These are phyloP conservation scores for Dacryopinax primogenitus DNA, from an alignment of 768 basidiomycete species.

Conservation along the genomic window DNA sequence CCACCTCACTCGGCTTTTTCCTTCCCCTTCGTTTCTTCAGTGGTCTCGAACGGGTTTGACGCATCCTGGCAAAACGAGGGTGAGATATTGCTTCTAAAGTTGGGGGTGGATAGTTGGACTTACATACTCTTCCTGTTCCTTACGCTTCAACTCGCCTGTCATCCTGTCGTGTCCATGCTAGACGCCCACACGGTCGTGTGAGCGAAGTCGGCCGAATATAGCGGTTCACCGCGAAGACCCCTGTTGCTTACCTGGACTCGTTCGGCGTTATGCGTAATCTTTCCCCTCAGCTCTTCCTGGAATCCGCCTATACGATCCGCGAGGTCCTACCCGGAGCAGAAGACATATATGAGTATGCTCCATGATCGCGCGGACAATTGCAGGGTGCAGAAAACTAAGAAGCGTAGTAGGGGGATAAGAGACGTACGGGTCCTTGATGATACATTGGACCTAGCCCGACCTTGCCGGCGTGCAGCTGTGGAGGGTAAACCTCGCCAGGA, in stretches of 20 bases:
- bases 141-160: slow-evolving; percentile 33
- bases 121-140: slow-evolving; percentile 22
- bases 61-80: neutral
- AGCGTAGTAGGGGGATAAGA: neutral
- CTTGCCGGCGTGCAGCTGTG: slow-evolving; percentile 34
- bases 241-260: slow-evolving; percentile 23
- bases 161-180: slow-evolving; percentile 31
- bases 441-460: slow-evolving; percentile 25
- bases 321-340: slow-evolving; percentile 18
- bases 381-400: neutral
- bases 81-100: neutral
- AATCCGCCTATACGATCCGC: slow-evolving; percentile 31
- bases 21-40: neutral
- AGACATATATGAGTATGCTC: neutral
- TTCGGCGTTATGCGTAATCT: slow-evolving; percentile 29
- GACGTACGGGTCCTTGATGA: slow-evolving; percentile 13
- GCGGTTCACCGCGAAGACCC: no score
- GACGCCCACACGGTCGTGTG: neutral
- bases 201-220: neutral
- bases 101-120: neutral
- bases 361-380: neutral
- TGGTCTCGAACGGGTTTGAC: neutral
- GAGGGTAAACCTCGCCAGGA: slow-evolving; percentile 24
- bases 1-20: neutral
- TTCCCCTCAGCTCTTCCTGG: slow-evolving; percentile 33